Evolutionary conservation across 2,329 filamentous ascomycete genomes (phyloP), one percentile per base, ranked within the genome.

Genomic region (Hypomyces rosellus): DNA sequence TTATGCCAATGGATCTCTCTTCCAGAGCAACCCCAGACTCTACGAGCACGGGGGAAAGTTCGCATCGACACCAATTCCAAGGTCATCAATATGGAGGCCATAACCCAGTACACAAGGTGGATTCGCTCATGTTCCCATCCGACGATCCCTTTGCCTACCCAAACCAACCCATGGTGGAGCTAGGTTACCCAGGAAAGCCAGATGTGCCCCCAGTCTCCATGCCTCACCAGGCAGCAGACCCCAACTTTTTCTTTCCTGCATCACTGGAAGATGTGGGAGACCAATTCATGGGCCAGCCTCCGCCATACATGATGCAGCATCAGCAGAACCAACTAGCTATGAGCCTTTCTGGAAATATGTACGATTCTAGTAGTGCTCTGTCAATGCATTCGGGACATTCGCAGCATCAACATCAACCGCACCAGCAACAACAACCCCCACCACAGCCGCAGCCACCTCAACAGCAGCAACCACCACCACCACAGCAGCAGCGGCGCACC

Each of bases 131-230:
- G 85, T 92, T 92, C 61, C 84, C 86, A 1, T 85, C 86, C 0
- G 78, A 81, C 34, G 87, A 92, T 59, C 86, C 88, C 0, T 86
- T 92, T 55, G 85, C 84, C 0, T 93, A 92, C 60, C 87, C 86
- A 0, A 89, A 85, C 60, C 86, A 89, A 56, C 83, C 86, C 0
- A 81, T 86, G 72, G 83, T 85, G 71, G 74, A 81, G 57, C 72
- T 80, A 38, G 74, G 74, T 9, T 71, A 66, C 57, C 67, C 68
- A 22, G 57, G 61, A 25, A 67, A 66, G 54, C 59, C 64, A n/a
- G 62, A 63, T 49, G 55, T 65, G 57, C 57, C 67, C 54, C 51
- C 54, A 33, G 56, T 64, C 54, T 60, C 60, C 46, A 63, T 69
- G 61, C 59, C 61, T 45, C 64, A 65, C 7, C 65, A 64, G 14